Conservation (phyloP, 108 stramenopile species). For the Cyclotella atomus region DNA sequence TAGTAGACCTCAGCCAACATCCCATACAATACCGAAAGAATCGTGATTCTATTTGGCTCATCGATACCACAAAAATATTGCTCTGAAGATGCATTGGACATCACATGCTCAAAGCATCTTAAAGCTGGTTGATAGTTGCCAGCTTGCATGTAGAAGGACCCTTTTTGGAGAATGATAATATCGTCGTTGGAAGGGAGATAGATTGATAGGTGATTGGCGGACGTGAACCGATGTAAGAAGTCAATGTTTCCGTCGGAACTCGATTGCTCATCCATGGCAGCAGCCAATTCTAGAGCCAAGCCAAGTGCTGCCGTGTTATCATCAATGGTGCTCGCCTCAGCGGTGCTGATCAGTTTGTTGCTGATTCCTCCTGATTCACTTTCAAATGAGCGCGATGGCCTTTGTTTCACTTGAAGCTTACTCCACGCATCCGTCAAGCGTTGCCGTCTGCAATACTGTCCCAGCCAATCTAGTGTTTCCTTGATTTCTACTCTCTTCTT, state of each 20-base stretch:
- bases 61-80: slow-evolving; percentile 5
- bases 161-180: slow-evolving; percentile 13
- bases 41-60: slow-evolving; percentile 1
- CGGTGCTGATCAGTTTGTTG: not conserved
- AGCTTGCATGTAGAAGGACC: slow-evolving; percentile 16
- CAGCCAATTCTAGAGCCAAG: not conserved
- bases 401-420: not conserved
- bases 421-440: not conserved
- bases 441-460: not conserved
- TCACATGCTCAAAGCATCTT: slow-evolving; percentile 16
- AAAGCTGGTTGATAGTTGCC: slow-evolving; percentile 16
- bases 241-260: not conserved
- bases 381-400: not conserved
- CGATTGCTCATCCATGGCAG: not conserved
- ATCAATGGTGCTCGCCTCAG: not conserved
- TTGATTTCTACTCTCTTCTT: not conserved
- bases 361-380: not conserved
- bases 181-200: slow-evolving; percentile 7
- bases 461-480: slow-evolving; percentile 13
- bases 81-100: slow-evolving; percentile 5
- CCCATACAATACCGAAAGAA: slow-evolving; percentile 22
- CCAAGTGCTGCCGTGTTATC: not conserved
- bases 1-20: slow-evolving; percentile 23
- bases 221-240: not conserved
- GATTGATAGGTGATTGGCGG: not conserved